Conservation (phyloP, 2,329 filamentous ascomycete genomes). For the Fusarium globosum region DNA sequence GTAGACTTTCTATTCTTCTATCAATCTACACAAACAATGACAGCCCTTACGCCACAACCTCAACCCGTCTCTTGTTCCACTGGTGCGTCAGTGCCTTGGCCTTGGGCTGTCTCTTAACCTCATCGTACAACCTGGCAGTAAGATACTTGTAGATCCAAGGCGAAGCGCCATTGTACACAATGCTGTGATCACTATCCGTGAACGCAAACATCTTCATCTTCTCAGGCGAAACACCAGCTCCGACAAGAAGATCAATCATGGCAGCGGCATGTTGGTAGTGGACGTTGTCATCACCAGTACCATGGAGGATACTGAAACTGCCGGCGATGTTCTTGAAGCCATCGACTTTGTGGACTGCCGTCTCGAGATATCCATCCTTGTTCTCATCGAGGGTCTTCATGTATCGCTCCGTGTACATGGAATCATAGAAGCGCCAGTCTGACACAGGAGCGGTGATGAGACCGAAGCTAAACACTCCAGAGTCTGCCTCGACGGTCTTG, state of each 20-base stretch:
- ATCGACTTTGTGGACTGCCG: constrained; percentile 65
- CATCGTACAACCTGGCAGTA: constrained; percentile 68
- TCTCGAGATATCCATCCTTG: constrained; percentile 67
- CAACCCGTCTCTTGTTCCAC: constrained; percentile 46
- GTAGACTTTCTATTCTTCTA: neutral
- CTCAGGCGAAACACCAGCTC: constrained; percentile 66
- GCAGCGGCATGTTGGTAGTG: constrained; percentile 76
- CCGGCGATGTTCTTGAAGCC: constrained; percentile 73
- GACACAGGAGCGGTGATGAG: constrained; percentile 73
- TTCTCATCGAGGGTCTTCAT: constrained; percentile 73
- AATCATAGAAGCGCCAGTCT: constrained; percentile 79
- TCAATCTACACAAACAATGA: fast-evolving
- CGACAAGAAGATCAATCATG: constrained; percentile 70
- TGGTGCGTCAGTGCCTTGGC: constrained; percentile 47
- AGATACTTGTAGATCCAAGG: constrained; percentile 72
- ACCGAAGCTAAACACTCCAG: constrained; percentile 70
- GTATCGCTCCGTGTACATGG: constrained; percentile 77
- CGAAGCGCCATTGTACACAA: constrained; percentile 66
- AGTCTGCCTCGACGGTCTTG: constrained; percentile 73
- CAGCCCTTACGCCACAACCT: neutral
- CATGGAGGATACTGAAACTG: constrained; percentile 72
- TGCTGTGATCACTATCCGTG: constrained; percentile 73
- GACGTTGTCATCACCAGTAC: constrained; percentile 77
- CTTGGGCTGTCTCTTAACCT: constrained; percentile 65
- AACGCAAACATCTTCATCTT: constrained; percentile 74